Evolutionary conservation across 2,329 filamentous ascomycete species (phyloP), one percentile per base, ranked within the genome.

Genomic region (Pyrenophora teres): DNA sequence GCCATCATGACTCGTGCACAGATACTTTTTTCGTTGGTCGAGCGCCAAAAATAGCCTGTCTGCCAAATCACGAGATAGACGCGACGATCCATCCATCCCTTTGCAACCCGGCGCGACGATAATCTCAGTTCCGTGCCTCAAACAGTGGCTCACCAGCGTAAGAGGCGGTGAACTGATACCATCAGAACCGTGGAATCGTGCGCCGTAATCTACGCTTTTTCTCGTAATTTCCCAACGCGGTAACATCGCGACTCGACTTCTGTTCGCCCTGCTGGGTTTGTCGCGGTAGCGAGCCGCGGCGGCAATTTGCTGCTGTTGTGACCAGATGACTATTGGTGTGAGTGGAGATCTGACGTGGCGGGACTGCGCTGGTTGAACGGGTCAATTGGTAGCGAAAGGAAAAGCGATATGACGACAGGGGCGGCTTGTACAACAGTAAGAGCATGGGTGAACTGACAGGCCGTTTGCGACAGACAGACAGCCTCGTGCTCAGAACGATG

Each of bases 161-260:
- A 46, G 44, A 40, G 44, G 44, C 44, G 44, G 44, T 46, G 23
- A 44, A 45, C 27, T 38, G 42, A 30, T 23, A 40, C 37, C 19
- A 3, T 44, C 40, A 2, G 45, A 49, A 52, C 45, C 50, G 45
- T 49, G 39, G 36, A 48, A 46, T 40, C 33, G 16, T 21, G 19
- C 23, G 10, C 50, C 25, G 40, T 12, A 52, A 52, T 52, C 50
- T 45, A 52, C 50, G 18, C 40, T 43, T 52, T 52, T 52, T 36
- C 27, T 21, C 39, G 7, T 40, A 31, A 36, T 49, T 52, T 42
- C 50, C 50, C 16, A 40, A 49, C 40, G 18, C 30, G 40, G 50
- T 35, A 52, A 49, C 16, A 31, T 25, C 30, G 23, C 19, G 32
- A n/a, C 18, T 25, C 33, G 5, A 36, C 19, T 37, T 52, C 40